Percentiles rank a stretch among this genome's conserved stretches.
These are phyloP conservation scores for Sungouiozyma intestinalis DNA, from an alignment of 805 yeast species.

Conservation along the genomic window DNA sequence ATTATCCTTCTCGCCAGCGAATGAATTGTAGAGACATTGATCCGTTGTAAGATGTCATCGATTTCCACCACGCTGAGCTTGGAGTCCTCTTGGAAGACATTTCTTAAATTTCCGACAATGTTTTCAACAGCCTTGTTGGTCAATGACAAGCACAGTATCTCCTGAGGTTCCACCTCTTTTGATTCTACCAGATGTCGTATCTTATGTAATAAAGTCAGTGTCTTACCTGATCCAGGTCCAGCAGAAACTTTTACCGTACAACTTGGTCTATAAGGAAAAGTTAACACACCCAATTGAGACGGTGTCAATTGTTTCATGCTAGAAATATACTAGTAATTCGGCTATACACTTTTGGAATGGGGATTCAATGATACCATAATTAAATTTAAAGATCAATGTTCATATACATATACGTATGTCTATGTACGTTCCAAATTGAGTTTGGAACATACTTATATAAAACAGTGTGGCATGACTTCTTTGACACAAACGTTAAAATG, in stretches of 20 bases:
- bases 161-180: constrained; percentile 35
- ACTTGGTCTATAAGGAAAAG: constrained; percentile 30
- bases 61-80: constrained; percentile 1
- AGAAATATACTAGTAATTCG: too few species aligned
- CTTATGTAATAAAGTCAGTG: constrained; percentile 46
- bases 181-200: constrained; percentile 37
- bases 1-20: constrained; percentile 45
- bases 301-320: constrained; percentile 29
- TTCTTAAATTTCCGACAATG: constrained; percentile 26
- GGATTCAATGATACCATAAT: too few species aligned
- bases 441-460: neutral
- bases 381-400: too few species aligned
- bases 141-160: constrained; percentile 52
- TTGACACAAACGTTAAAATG: neutral
- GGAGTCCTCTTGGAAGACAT: constrained; percentile 17
- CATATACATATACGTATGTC: too few species aligned
- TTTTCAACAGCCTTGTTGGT: constrained; percentile 59
- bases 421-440: neutral
- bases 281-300: constrained; percentile 38
- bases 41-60: constrained; percentile 13
- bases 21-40: constrained; percentile 52
- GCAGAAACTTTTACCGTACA: constrained; percentile 45
- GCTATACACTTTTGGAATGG: too few species aligned
- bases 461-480: neutral
- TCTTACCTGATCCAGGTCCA: constrained; percentile 72